Base-by-base conservation (phyloP, 202 grass and related monocot genomes). In the Zizania palustris region DNA sequence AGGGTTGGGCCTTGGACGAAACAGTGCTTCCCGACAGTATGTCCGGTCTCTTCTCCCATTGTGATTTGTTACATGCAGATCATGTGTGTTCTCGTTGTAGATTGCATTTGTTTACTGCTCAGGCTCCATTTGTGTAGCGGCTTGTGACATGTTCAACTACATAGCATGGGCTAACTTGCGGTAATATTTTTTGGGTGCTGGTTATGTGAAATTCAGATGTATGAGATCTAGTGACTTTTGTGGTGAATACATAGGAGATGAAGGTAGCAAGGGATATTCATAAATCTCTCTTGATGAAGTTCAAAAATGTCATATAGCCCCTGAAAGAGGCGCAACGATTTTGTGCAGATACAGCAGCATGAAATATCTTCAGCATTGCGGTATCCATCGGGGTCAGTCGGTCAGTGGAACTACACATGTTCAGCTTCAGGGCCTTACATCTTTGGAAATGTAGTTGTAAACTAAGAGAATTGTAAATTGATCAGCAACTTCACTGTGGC, bases 1-100 rank as follows among this genome's bases (percentile, higher is more conserved):
- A 76, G 95, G 91, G 3, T 18, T 90, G 36, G 96, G 89, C 45
- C 77, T 98, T 69, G 95, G 92, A 50, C 82, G 81, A 69, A 95
- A 89, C 79, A 93, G 81, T 71, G 78, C 83, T 41, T 79, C 88
- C 58, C 87, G 88, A 11, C 85, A 99, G 54, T 83, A 89, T 74
- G 65, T 85, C 7, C 67, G 87, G 34, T 87, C 87, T n/a, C 81
- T 86, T 87, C 84, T 93, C 41, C 92, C 96, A 15, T 85, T 93
- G 64, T 99, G 87, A 96, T 85, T 67, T 43, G 1, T 85, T 22
- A 72, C 1, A 46, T 76, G 75, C 37, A 64, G 28, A 80, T 62
- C 60, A 33, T 11, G 14, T 72, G 64, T 53, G 41, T 72, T 37
- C 13, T 61, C 0, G 1, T 9, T 67, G 71, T 76, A 67, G 71